Base-by-base conservation (phyloP, 139 green algal genomes). In the Chlorella vulgaris region DNA sequence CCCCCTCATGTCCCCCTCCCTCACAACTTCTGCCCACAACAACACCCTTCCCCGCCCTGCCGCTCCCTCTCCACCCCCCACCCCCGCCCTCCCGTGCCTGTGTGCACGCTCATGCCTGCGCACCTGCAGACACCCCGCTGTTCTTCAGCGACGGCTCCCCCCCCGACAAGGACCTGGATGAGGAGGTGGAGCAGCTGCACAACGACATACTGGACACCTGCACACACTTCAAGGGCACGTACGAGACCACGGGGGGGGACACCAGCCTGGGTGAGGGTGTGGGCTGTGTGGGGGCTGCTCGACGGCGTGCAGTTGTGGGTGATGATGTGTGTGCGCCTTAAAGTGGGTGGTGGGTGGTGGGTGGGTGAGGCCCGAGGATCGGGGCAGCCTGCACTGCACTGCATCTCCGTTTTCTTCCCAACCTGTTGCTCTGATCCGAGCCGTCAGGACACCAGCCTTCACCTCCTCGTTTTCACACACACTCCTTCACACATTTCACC, bases 141-240 rank as follows among this genome's bases (percentile, higher is more conserved):
- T 93, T 93, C 77, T 81, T 92, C 50, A 74, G 71, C 21, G 85
- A 88, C 36, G 93, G 93, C 53, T 62, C 65, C 0, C 74, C 88
- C 39, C 73, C 88, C 0, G 70, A 86, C 36, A 29, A 53, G 24
- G 69, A 55, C 6, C 29, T 94, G 31, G 93, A 95, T 51, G 35
- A 87, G 7, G 69, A 88, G 80, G 87, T 92, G 26, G 83, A 90
- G 35, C 40, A 69, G 66, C 58, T 85, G 26, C 94, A 93, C 89
- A 98, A 98, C 85, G 50, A 83, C 43, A 40, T 97, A 85, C 85
- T 98, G 73, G 93, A 96, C 42, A 50, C 76, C 26, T 91, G 84
- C 69, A 79, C 83, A 22, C 21, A 43, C 21, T 22, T 78, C 40
- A 78, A 78, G 70, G 22, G 29, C 0, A 31, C 58, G 5, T 78